These are phyloP conservation scores for Neurospora cerealis DNA, from an alignment of 495 filamentous ascomycete species.

Conservation along the genomic window DNA sequence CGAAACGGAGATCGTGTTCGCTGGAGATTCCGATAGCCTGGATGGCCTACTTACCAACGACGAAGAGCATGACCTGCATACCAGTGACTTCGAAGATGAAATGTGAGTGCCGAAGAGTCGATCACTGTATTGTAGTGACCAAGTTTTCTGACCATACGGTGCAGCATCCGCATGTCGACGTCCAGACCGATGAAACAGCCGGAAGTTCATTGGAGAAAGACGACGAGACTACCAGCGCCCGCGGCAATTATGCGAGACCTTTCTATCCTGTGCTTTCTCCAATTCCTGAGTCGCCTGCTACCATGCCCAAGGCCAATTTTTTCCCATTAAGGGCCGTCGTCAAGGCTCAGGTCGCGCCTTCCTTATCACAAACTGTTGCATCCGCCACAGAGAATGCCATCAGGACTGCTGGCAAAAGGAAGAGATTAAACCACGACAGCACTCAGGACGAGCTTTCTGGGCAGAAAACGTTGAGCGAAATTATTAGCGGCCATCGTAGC, in stretches of 20 bases:
- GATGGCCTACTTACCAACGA: neutral
- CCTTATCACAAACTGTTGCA: neutral
- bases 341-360: neutral
- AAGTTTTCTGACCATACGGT: neutral
- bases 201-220: no score
- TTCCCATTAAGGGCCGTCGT: neutral
- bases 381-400: neutral
- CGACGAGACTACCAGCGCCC: no score
- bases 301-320: neutral
- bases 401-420: neutral
- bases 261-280: neutral
- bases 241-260: neutral
- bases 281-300: neutral
- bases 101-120: neutral
- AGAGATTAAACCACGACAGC: neutral
- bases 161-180: neutral
- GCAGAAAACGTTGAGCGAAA: neutral
- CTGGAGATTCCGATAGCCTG: neutral
- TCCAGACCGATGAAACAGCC: no score
- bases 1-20: neutral
- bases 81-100: neutral
- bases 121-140: neutral
- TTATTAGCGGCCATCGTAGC: neutral
- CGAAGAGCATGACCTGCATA: neutral
- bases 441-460: neutral